These are phyloP conservation scores for Phaeosphaeria sp. DNA, from an alignment of 2,329 filamentous ascomycete genomes.

Conservation along the genomic window DNA sequence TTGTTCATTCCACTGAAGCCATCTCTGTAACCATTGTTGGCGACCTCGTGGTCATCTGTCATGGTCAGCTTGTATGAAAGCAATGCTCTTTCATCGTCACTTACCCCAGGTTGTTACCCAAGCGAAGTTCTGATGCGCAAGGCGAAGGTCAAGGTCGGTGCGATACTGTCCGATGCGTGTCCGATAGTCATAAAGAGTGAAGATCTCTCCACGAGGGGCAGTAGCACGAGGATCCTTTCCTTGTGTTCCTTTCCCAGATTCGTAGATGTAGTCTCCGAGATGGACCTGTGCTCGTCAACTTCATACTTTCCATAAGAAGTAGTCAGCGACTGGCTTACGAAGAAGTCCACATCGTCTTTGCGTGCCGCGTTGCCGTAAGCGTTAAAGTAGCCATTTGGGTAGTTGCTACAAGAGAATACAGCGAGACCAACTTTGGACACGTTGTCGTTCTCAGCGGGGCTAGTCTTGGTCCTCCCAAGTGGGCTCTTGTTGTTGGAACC, in stretches of 20 bases:
- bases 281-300: constrained; percentile 41
- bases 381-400: constrained; percentile 57
- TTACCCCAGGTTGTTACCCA: constrained; percentile 51
- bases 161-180: constrained; percentile 49
- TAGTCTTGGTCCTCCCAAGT: constrained; percentile 73
- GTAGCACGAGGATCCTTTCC: constrained; percentile 29
- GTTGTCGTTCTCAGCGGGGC: constrained; percentile 63
- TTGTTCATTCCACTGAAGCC: constrained; percentile 46
- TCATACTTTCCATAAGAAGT: background rate
- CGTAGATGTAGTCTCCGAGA: constrained; percentile 55
- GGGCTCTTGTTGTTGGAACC: constrained; percentile 66
- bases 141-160: constrained; percentile 50
- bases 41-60: constrained; percentile 41
- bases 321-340: constrained; percentile 45
- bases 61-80: background rate
- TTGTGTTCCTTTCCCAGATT: constrained; percentile 40
- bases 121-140: constrained; percentile 49
- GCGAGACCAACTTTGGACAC: constrained; percentile 67
- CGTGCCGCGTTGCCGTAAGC: constrained; percentile 51
- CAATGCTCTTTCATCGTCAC: background rate
- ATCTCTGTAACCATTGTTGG: constrained; percentile 50
- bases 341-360: constrained; percentile 61
- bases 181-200: constrained; percentile 53
- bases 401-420: constrained; percentile 72
- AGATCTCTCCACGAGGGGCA: constrained; percentile 45